Evolutionary conservation across 768 basidiomycete genomes (phyloP).

Genomic region (Amanita thiersii): DNA sequence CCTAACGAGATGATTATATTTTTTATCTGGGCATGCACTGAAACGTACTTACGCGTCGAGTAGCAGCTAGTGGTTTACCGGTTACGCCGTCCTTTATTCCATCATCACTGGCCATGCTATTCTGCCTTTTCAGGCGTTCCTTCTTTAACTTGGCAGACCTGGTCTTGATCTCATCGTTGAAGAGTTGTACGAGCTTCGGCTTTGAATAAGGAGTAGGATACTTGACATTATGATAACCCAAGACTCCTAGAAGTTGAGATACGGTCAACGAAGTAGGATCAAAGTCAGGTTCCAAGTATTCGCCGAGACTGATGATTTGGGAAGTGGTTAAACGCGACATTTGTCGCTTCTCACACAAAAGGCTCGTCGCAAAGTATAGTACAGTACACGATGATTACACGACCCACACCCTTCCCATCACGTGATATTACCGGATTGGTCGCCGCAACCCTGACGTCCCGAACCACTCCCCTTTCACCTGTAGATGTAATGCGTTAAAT

Average conservation of each 20-base stretch:
- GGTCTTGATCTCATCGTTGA: slow-evolving; percentile 68
- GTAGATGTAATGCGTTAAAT: slow-evolving; percentile 27
- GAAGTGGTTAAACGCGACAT: slow-evolving; percentile 79
- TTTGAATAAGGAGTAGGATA: slow-evolving; percentile 75
- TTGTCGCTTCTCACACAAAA: slow-evolving; percentile 1
- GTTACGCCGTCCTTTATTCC: slow-evolving; percentile 82
- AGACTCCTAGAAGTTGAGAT: slow-evolving; percentile 71
- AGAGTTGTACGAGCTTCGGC: slow-evolving; percentile 66
- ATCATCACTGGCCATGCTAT: slow-evolving; percentile 70
- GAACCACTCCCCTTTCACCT: slow-evolving; percentile 41
- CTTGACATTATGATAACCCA: slow-evolving; percentile 68
- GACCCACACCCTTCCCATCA: neutral
- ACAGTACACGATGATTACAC: slow-evolving; percentile 8
- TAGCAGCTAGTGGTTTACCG: slow-evolving; percentile 52
- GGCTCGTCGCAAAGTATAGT: neutral
- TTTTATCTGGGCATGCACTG: neutral
- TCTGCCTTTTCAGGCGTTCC: slow-evolving; percentile 56
- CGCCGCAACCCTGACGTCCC: slow-evolving; percentile 25
- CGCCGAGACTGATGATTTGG: slow-evolving; percentile 64
- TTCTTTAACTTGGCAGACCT: slow-evolving; percentile 49
- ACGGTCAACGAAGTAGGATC: slow-evolving; percentile 69
- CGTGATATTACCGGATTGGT: slow-evolving; percentile 16
- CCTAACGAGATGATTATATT: slow-evolving; percentile 10
- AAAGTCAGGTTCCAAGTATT: slow-evolving; percentile 76
- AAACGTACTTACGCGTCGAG: slow-evolving; percentile 30